Evolutionary conservation across 495 filamentous ascomycete genomes (phyloP).

Genomic region (Hypoxylon lienhwacheense): DNA sequence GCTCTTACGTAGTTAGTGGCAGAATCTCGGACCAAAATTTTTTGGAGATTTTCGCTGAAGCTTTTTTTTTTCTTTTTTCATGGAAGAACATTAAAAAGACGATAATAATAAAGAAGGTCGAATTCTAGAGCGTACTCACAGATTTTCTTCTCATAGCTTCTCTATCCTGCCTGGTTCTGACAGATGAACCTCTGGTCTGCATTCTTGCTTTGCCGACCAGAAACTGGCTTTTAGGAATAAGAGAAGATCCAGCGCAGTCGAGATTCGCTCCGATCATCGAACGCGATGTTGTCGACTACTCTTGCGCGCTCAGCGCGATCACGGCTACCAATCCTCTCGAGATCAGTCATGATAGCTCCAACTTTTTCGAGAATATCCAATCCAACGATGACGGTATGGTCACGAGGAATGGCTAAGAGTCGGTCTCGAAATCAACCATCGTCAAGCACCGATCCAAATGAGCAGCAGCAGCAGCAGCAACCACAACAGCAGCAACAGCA

Average conservation of each 20-base stretch:
- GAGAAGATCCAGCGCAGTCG: slow-evolving; percentile 3
- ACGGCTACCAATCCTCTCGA: slow-evolving; percentile 34
- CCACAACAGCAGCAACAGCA: too few relatives aligned
- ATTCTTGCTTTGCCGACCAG: slow-evolving; percentile 1
- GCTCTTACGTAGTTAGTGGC: slow-evolving; percentile 12
- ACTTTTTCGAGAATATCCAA: slow-evolving; percentile 16
- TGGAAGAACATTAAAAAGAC: slow-evolving; percentile 7
- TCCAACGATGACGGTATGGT: slow-evolving; percentile 38
- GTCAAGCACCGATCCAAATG: slow-evolving; percentile 6
- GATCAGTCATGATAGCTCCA: slow-evolving; percentile 31
- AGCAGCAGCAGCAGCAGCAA: too few relatives aligned
- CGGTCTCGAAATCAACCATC: slow-evolving; percentile 19
- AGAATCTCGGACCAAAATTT: slow-evolving; percentile 27
- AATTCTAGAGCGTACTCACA: slow-evolving; percentile 13
- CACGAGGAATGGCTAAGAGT: slow-evolving; percentile 47
- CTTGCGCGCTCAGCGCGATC: slow-evolving; percentile 43
- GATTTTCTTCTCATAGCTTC: slow-evolving; percentile 21
- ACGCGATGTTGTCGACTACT: slow-evolving; percentile 48
- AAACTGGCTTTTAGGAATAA: neutral
- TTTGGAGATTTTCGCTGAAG: slow-evolving; percentile 10
- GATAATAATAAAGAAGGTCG: slow-evolving; percentile 1
- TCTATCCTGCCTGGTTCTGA: slow-evolving; percentile 8
- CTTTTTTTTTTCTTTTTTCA: neutral
- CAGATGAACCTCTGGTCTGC: slow-evolving; percentile 11
- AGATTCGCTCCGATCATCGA: slow-evolving; percentile 4